A percentile compares a stretch with the other conserved stretches of the same genome.
Conservation (phyloP, 2,329 filamentous ascomycete genomes). For the Metarhizium rileyi region DNA sequence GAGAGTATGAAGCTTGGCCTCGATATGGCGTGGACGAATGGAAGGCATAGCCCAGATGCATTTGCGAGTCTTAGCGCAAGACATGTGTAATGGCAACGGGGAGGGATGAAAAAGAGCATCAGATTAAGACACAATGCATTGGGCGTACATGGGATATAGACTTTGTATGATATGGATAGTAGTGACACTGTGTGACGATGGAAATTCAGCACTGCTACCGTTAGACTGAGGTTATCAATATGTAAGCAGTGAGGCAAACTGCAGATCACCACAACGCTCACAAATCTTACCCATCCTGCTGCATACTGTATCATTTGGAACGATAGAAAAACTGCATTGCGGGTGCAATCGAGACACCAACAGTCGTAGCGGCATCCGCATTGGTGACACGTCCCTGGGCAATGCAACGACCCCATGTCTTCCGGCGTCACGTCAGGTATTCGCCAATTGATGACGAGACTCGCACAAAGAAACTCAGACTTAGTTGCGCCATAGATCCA, state of each 20-base stretch:
- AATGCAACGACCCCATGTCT: too few relatives aligned
- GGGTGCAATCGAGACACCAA: too few relatives aligned
- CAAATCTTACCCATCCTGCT: background rate
- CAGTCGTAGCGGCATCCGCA: too few relatives aligned
- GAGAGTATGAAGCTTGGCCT: constrained; percentile 62
- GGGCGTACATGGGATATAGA: background rate
- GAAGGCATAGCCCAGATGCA: constrained; percentile 69
- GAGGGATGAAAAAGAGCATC: background rate
- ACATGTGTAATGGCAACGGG: constrained; percentile 29
- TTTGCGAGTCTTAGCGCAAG: constrained; percentile 66
- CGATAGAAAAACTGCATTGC: too few relatives aligned
- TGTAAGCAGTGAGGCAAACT: background rate
- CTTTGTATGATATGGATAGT: background rate
- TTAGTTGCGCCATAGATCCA: too few relatives aligned
- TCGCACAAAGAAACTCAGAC: too few relatives aligned
- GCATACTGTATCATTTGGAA: background rate
- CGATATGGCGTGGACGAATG: constrained; percentile 56
- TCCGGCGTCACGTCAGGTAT: too few relatives aligned
- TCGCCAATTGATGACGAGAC: too few relatives aligned
- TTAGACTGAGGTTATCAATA: background rate
- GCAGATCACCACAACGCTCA: background rate
- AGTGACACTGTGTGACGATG: background rate
- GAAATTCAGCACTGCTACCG: background rate
- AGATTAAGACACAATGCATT: background rate
- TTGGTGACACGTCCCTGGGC: too few relatives aligned